Percentiles rank a stretch among this genome's conserved stretches.
Conservation (phyloP, 257 asterid genomes). For the Fraxinus cuspidata region DNA sequence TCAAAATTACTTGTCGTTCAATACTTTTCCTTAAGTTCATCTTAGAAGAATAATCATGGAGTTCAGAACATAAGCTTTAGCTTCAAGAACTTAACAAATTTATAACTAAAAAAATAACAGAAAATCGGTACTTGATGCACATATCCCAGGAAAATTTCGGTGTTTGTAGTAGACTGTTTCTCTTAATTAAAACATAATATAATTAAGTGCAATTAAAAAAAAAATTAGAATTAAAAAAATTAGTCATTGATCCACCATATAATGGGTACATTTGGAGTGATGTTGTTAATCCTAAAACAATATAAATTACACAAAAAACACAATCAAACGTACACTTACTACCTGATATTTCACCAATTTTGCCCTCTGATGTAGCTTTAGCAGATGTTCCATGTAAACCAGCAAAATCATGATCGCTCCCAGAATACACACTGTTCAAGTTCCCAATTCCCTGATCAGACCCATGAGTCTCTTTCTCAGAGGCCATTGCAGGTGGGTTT, state of each 20-base stretch:
- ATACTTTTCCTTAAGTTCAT: neutral
- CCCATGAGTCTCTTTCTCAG: neutral
- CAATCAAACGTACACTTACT: neutral
- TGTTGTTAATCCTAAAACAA: neutral
- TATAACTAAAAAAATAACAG: too few relatives aligned
- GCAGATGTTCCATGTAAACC: constrained; percentile 7
- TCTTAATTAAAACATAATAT: too few relatives aligned
- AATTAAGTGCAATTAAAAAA: neutral
- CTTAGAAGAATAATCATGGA: too few relatives aligned
- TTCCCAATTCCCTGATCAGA: neutral
- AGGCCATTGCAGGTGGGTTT: neutral
- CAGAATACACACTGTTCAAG: neutral
- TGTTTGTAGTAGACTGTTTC: too few relatives aligned
- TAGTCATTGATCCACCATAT: neutral
- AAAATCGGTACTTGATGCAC: too few relatives aligned
- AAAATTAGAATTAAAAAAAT: too few relatives aligned
- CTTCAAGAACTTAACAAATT: too few relatives aligned
- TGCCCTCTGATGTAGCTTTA: neutral
- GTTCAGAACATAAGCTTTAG: too few relatives aligned
- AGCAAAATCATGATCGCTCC: neutral
- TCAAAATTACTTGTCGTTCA: neutral
- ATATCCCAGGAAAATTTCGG: too few relatives aligned
- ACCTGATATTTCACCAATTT: constrained; percentile 4
- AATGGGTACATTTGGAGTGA: neutral
- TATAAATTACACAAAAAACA: neutral